Percentiles rank a stretch among this genome's conserved stretches.
phyloP scores from a whole-genome alignment of 179 eudicot genomes.

The Beta corolliflora region DNA sequence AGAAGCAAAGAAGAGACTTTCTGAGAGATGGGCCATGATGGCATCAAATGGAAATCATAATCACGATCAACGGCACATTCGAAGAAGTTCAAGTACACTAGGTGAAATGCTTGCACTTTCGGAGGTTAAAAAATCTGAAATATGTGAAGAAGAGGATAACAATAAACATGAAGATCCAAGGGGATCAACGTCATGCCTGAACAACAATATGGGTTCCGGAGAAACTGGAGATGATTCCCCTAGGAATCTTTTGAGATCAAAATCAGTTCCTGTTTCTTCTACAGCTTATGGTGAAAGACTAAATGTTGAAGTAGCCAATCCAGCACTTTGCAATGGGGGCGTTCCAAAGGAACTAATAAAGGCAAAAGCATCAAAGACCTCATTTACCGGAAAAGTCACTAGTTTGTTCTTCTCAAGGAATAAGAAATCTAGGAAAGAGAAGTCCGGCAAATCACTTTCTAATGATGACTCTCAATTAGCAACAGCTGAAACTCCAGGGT shows the following conservation, averaged over 20 bases:
- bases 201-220: conserved; percentile 33
- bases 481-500: conserved; percentile 29
- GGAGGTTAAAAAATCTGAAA: conserved; percentile 54
- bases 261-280: conserved; percentile 74
- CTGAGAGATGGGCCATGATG: conserved; percentile 98
- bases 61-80: conserved; percentile 61
- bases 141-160: conserved; percentile 43
- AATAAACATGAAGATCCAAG: conserved; percentile 40
- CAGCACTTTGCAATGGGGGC: conserved; percentile 32
- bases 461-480: conserved; percentile 38
- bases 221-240: conserved; percentile 46
- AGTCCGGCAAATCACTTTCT: conserved; percentile 37
- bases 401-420: conserved; percentile 81
- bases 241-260: conserved; percentile 65
- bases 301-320: conserved; percentile 38
- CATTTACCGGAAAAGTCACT: conserved; percentile 73
- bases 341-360: conserved; percentile 48
- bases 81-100: conserved; percentile 79
- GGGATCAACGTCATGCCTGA: conserved; percentile 48
- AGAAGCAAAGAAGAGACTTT: conserved; percentile 96
- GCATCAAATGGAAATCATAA: conserved; percentile 54
- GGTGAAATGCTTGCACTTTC: conserved; percentile 99
- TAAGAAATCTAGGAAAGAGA: conserved; percentile 59
- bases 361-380: conserved; percentile 50
- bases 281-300: conserved; percentile 40